Evolutionary conservation across 2,329 filamentous ascomycete species (phyloP).

Genomic region (Amesomyces nigricolor): DNA sequence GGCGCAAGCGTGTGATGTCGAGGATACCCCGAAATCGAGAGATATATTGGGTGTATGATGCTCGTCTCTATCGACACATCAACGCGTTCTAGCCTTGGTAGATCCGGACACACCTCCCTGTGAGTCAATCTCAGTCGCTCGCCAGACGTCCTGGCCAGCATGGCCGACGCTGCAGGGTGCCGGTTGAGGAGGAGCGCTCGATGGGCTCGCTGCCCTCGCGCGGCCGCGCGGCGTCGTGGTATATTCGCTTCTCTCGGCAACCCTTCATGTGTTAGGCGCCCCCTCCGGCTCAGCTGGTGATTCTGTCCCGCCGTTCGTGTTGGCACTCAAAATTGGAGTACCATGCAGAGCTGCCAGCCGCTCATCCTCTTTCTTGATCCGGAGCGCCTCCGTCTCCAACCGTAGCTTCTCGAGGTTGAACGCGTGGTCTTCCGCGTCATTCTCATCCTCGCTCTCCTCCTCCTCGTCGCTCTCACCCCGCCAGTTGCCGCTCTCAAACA

Average conservation of each 20-base stretch:
- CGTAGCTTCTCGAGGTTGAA: slow-evolving; percentile 83
- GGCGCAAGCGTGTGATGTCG: neutral
- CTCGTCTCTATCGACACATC: neutral
- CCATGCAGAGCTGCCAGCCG: slow-evolving; percentile 39
- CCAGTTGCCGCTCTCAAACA: slow-evolving; percentile 98
- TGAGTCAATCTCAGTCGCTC: slow-evolving; percentile 2
- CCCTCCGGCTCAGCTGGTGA: slow-evolving; percentile 18
- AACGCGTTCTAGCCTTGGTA: slow-evolving; percentile 3
- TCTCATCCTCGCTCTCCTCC: slow-evolving; percentile 58
- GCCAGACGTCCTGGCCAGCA: slow-evolving; percentile 6
- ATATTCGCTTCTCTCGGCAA: neutral
- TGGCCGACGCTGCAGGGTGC: slow-evolving; percentile 11
- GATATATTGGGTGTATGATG: slow-evolving; percentile 14
- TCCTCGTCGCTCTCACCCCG: slow-evolving; percentile 55
- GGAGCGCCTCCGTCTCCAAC: slow-evolving; percentile 73
- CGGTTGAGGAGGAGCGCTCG: slow-evolving; percentile 21
- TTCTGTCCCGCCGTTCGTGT: slow-evolving; percentile 17
- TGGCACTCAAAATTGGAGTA: slow-evolving; percentile 15
- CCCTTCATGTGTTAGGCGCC: slow-evolving; percentile 27
- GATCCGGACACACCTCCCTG: neutral
- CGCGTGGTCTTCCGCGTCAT: slow-evolving; percentile 46
- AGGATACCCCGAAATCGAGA: slow-evolving; percentile 9
- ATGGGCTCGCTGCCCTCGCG: slow-evolving; percentile 20
- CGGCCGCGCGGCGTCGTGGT: slow-evolving; percentile 18
- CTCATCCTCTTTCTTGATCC: slow-evolving; percentile 73